A percentile compares a stretch with the other conserved stretches of the same genome.
Evolutionary conservation across 2,329 filamentous ascomycete species (phyloP).

Genomic region (Aspergillus sp.): DNA sequence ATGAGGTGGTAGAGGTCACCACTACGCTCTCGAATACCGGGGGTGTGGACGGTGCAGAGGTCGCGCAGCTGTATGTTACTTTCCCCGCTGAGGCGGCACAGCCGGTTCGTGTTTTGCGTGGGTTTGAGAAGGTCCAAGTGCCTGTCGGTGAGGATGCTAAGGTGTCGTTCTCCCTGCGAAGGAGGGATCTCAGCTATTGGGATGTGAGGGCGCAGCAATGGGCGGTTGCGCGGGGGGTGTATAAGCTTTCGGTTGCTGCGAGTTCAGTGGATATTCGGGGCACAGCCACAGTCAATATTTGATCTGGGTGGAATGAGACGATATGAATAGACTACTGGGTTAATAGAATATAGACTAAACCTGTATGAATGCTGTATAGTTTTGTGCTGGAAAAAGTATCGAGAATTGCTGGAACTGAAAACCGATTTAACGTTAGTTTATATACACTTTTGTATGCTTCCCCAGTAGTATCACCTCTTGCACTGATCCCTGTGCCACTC

Average conservation of each 20-base stretch:
- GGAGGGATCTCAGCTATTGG: slow-evolving; percentile 32
- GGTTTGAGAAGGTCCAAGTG: slow-evolving; percentile 52
- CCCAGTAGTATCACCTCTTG: no score
- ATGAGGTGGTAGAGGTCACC: slow-evolving; percentile 47
- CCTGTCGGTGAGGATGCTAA: slow-evolving; percentile 38
- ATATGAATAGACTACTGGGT: no score
- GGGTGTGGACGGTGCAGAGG: slow-evolving; percentile 44
- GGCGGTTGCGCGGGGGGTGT: slow-evolving; percentile 16
- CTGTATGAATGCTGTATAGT: no score
- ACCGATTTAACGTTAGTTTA: no score
- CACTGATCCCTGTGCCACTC: no score
- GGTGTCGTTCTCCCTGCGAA: slow-evolving; percentile 45
- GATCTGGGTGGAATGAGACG: no score
- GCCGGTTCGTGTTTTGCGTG: slow-evolving; percentile 45
- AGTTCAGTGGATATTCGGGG: slow-evolving; percentile 1
- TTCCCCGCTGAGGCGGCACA: slow-evolving; percentile 27
- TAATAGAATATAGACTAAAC: no score
- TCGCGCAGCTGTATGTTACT: slow-evolving; percentile 56
- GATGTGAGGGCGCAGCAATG: slow-evolving; percentile 28
- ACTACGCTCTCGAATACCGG: slow-evolving; percentile 54
- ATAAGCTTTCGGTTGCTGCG: slow-evolving; percentile 23
- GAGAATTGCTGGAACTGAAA: no score
- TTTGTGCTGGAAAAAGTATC: no score
- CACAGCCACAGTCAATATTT: not conserved
- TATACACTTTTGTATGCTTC: no score